Percentiles rank a stretch among this genome's conserved stretches.
Evolutionary conservation across 805 yeast species (phyloP).

Genomic region (Kurtzmaniella cleridarum): DNA sequence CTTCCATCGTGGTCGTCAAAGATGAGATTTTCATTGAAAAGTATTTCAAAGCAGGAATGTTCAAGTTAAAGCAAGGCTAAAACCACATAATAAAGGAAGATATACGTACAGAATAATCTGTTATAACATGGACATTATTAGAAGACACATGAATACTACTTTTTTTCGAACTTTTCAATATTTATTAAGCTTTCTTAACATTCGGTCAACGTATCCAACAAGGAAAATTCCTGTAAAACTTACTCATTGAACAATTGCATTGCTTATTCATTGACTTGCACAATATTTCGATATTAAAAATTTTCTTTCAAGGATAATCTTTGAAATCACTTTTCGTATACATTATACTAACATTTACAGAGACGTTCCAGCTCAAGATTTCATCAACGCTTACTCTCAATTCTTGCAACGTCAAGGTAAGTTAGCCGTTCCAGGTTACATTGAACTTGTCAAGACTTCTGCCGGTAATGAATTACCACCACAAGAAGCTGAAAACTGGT

Average conservation of each 20-base stretch:
- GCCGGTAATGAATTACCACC: conserved; percentile 99
- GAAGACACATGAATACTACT: too few relatives aligned
- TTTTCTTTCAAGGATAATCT: background rate
- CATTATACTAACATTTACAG: conserved; percentile 43
- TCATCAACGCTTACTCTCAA: conserved; percentile 98
- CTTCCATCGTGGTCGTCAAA: conserved; percentile 19
- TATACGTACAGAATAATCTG: too few relatives aligned
- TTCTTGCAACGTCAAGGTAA: conserved; percentile 99
- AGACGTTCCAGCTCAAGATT: conserved; percentile 99
- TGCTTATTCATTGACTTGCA: background rate
- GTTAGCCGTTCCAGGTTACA: conserved; percentile 99
- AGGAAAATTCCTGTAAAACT: background rate
- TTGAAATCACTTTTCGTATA: conserved; percentile 7
- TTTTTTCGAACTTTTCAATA: too few relatives aligned
- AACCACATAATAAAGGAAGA: too few relatives aligned
- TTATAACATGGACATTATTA: too few relatives aligned
- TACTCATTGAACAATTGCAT: background rate
- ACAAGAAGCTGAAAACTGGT: conserved; percentile 99
- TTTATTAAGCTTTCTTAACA: background rate
- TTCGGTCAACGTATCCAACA: background rate
- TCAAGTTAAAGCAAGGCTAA: too few relatives aligned
- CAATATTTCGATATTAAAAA: background rate
- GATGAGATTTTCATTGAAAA: conserved; percentile 10
- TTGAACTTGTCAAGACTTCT: conserved; percentile 98
- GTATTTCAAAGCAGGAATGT: too few relatives aligned